Conservation (phyloP, 495 filamentous ascomycete genomes). For the Aspergillus egyptiacus region DNA sequence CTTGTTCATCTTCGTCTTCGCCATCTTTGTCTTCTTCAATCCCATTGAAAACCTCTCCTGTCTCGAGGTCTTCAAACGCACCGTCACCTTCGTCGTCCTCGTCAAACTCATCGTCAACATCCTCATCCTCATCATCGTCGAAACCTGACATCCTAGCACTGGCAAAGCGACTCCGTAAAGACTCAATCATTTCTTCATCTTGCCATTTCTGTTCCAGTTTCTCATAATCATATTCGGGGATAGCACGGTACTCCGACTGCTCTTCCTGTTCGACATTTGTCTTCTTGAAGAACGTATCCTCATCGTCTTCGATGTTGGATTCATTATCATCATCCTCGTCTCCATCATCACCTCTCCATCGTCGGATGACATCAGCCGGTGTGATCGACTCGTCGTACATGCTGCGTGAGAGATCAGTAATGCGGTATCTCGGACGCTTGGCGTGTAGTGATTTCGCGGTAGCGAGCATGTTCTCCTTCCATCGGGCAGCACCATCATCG, state of each 20-base stretch:
- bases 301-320: slow-evolving; percentile 54
- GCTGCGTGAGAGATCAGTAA: slow-evolving; percentile 71
- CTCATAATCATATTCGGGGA: slow-evolving; percentile 76
- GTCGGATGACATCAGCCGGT: slow-evolving; percentile 64
- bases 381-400: slow-evolving; percentile 82
- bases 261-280: slow-evolving; percentile 57
- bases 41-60: slow-evolving; percentile 53
- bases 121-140: slow-evolving; percentile 40
- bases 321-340: slow-evolving; percentile 27
- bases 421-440: slow-evolving; percentile 61
- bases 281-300: slow-evolving; percentile 80
- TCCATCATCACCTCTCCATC: slow-evolving; percentile 71
- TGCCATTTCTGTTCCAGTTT: slow-evolving; percentile 81
- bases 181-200: slow-evolving; percentile 67
- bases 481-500: slow-evolving; percentile 56
- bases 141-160: slow-evolving; percentile 53
- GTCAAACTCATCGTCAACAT: slow-evolving; percentile 39
- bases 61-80: slow-evolving; percentile 84
- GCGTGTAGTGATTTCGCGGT: slow-evolving; percentile 68
- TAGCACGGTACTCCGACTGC: slow-evolving; percentile 63
- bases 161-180: slow-evolving; percentile 66
- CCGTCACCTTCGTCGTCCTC: slow-evolving; percentile 76
- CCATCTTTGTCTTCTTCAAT: slow-evolving; percentile 41
- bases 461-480: slow-evolving; percentile 81
- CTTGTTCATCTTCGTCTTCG: slow-evolving; percentile 30